phyloP scores from a whole-genome alignment of 495 filamentous ascomycete genomes.

The Trichocladium uniseriatum region DNA sequence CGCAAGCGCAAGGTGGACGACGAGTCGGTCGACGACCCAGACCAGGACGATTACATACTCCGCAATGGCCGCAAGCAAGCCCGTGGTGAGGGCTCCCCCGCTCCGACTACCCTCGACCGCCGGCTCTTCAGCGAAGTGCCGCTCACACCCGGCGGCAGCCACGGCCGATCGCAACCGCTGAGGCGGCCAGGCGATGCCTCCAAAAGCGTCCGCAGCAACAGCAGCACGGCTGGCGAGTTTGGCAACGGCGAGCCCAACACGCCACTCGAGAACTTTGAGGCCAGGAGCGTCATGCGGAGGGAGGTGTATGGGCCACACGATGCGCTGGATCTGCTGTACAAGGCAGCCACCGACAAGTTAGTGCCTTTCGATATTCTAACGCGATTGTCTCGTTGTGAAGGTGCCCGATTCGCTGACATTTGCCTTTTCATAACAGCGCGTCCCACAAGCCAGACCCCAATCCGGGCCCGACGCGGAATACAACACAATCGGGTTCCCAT shows the following conservation, averaged over 20 bases:
- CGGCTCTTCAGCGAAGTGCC: constrained; percentile 41
- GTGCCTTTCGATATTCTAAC: constrained; percentile 10
- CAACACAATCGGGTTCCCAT: constrained; percentile 12
- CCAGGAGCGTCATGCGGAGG: constrained; percentile 50
- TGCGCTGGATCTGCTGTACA: constrained; percentile 59
- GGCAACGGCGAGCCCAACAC: constrained; percentile 34
- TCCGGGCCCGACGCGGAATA: constrained; percentile 2
- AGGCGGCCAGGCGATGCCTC: constrained; percentile 36
- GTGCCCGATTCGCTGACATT: constrained; percentile 7
- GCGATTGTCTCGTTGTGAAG: neutral
- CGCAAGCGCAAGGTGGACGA: constrained; percentile 79
- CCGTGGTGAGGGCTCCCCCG: constrained; percentile 23
- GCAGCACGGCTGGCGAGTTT: constrained; percentile 36
- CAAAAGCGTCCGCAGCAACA: constrained; percentile 20
- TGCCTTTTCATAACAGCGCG: constrained; percentile 8
- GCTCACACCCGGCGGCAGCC: constrained; percentile 54
- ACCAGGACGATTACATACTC: constrained; percentile 45
- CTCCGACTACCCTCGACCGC: constrained; percentile 31
- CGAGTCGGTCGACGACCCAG: constrained; percentile 42
- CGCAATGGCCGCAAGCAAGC: constrained; percentile 47
- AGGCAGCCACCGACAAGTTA: constrained; percentile 54
- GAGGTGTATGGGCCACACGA: constrained; percentile 62
- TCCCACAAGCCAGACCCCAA: constrained; percentile 21
- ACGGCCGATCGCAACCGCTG: constrained; percentile 49
- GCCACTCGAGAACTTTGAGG: constrained; percentile 49